A percentile compares a stretch with the other conserved stretches of the same genome.
phyloP scores from a whole-genome alignment of 306 rosid genomes.

The Castanospermum australe region DNA sequence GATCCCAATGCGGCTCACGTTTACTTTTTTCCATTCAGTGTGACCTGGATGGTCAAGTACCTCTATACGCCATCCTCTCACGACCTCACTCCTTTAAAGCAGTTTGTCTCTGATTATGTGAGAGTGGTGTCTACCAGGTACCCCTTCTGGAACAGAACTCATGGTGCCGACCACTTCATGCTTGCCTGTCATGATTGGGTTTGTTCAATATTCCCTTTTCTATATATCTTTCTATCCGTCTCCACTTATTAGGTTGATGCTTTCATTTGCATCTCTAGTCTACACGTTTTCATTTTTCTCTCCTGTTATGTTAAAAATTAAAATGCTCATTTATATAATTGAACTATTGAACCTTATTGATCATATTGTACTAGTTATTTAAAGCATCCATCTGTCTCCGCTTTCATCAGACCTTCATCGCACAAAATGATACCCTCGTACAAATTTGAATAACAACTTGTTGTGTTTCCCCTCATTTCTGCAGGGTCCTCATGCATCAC shows the following conservation, averaged over 20 bases:
- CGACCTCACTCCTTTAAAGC: slow-evolving; percentile 47
- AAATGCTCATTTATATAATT: not conserved
- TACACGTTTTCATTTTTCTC: not conserved
- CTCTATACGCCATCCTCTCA: slow-evolving; percentile 44
- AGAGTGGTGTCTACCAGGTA: slow-evolving; percentile 50
- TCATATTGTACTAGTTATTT: no score
- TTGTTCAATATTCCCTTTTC: slow-evolving; percentile 19
- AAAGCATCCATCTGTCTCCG: not conserved
- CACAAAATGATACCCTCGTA: not conserved
- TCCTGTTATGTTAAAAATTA: no score
- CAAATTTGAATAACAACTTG: not conserved
- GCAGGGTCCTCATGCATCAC: slow-evolving; percentile 72
- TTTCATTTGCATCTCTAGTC: not conserved
- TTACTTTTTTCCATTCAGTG: slow-evolving; percentile 82
- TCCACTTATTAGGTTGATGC: not conserved
- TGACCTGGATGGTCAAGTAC: slow-evolving; percentile 90
- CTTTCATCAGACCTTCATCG: not conserved
- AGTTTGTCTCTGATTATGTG: slow-evolving; percentile 72
- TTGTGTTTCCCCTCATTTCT: not conserved
- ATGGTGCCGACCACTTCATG: slow-evolving; percentile 95
- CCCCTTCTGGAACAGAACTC: slow-evolving; percentile 82
- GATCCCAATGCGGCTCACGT: slow-evolving; percentile 64
- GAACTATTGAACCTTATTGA: no score
- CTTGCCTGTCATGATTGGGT: slow-evolving; percentile 95
- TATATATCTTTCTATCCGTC: not conserved